Evolutionary conservation across 1,284 basidiomycete species (phyloP).

Genomic region (Flammula alnicola): DNA sequence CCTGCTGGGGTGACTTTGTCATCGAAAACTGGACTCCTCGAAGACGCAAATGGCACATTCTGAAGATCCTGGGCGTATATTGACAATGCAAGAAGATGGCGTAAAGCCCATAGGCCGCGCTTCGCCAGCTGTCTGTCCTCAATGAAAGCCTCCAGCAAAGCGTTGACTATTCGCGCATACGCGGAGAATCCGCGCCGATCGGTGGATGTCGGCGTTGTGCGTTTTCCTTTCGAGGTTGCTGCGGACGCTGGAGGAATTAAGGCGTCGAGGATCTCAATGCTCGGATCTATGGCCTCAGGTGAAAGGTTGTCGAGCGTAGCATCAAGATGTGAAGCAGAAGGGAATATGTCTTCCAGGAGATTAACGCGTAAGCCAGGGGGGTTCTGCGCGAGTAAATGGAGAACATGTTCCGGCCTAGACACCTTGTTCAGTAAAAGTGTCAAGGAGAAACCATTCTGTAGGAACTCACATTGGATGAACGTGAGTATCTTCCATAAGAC

Average conservation of each 20-base stretch:
- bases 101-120: constrained; percentile 63
- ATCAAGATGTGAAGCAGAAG: constrained; percentile 51
- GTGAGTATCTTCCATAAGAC: constrained; percentile 47
- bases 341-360: constrained; percentile 56
- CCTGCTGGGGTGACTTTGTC: constrained; percentile 38
- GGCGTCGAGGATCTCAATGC: constrained; percentile 66
- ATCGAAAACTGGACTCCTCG: constrained; percentile 54
- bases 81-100: constrained; percentile 64
- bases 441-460: neutral
- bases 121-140: constrained; percentile 68
- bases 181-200: constrained; percentile 51
- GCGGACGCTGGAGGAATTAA: constrained; percentile 53
- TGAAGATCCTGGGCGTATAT: constrained; percentile 61
- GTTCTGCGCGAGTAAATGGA: constrained; percentile 39
- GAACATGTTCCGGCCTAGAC: constrained; percentile 49
- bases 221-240: constrained; percentile 22
- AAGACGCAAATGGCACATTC: constrained; percentile 47
- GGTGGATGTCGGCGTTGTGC: constrained; percentile 21
- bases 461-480: constrained; percentile 43
- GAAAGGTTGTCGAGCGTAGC: constrained; percentile 51
- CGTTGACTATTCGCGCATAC: constrained; percentile 70
- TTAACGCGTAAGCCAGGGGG: constrained; percentile 39
- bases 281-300: constrained; percentile 54
- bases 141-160: constrained; percentile 62
- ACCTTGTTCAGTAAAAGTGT: constrained; percentile 3